Base-by-base conservation (phyloP, 768 basidiomycete species). In the Leccinellum albellum region DNA sequence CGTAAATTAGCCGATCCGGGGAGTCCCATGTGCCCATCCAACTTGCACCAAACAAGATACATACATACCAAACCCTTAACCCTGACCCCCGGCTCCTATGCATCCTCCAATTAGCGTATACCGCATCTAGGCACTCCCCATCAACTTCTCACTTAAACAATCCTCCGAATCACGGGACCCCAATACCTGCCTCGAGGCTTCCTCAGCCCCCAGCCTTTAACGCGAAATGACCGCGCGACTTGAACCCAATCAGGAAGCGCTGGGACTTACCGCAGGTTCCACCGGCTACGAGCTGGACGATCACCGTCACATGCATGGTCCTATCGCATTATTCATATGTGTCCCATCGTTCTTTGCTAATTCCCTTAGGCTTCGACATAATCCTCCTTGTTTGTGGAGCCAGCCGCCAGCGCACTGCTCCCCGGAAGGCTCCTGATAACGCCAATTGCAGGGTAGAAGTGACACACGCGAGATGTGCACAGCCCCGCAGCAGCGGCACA, bases 171-270 rank as follows among this genome's bases (percentile, higher is more conserved):
- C 68, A 69, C 66, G 64, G 62, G 68, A 66, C 66, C 50, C 58
- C 51, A 37, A 37, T 37, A 9, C 13, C 53, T 54, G 68, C 68
- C 68, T 69, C 67, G 69, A 70, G 68, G 68, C 68, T 48, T 54
- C 56, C 59, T 58, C 51, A 52, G 56, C 57, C 26, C 60, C 57
- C 40, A 40, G 40, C n/a, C 54, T 62, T 53, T 29, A 44, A 54
- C 63, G 63, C 68, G 68, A 68, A 59, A 69, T 69, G 68, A 69
- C 66, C 68, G 68, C 69, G 67, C 55, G 67, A 69, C 50, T 46
- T 13, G 2, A 4, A 2, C 61, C 37, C 15, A 29, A 60, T 63
- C 56, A 37, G 61, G 63, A 44, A 59, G 31, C 29, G 12, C 47
- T 59, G 61, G 57, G 15, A 51, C 49, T 51, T 60, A n/a, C 50